phyloP scores from a whole-genome alignment of 2,329 filamentous ascomycete genomes.

The Emericellopsis cladophorae region DNA sequence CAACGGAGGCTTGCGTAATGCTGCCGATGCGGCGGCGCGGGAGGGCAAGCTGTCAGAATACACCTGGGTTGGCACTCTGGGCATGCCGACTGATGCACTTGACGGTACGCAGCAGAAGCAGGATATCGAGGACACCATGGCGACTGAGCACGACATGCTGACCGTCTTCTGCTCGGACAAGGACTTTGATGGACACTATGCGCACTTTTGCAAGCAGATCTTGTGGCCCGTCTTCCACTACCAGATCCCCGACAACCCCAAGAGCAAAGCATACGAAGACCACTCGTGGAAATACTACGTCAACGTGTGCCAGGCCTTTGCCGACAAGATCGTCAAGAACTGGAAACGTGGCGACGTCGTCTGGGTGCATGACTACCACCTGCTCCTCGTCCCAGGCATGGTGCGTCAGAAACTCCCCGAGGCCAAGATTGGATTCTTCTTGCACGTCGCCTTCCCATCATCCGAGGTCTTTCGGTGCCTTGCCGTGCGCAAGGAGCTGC shows the following conservation, averaged over 20 bases:
- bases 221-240: conserved; percentile 98
- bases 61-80: conserved; percentile 84
- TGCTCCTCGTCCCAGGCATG: conserved; percentile 81
- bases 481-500: conserved; percentile 71
- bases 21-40: conserved; percentile 64
- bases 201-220: conserved; percentile 95
- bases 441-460: conserved; percentile 90
- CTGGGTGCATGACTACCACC: conserved; percentile 94
- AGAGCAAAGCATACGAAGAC: conserved; percentile 96
- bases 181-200: conserved; percentile 89
- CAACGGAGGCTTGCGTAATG: conserved; percentile 85
- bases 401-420: conserved; percentile 81
- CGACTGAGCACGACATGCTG: conserved; percentile 70
- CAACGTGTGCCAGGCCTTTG: conserved; percentile 85
- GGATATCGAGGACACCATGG: conserved; percentile 71
- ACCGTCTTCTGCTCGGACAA: conserved; percentile 80
- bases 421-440: conserved; percentile 90
- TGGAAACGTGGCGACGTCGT: conserved; percentile 91
- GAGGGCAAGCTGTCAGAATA: conserved; percentile 55
- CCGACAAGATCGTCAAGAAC: conserved; percentile 76
- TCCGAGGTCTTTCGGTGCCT: conserved; percentile 93
- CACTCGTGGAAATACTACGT: conserved; percentile 95
- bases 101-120: conserved; percentile 61
- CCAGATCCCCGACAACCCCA: conserved; percentile 93
- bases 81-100: conserved; percentile 85